A percentile compares a stretch with the other conserved stretches of the same genome.
Evolutionary conservation across 192 early-diverging fungal genomes (phyloP).

Genomic region (Glomus cerebriforme): DNA sequence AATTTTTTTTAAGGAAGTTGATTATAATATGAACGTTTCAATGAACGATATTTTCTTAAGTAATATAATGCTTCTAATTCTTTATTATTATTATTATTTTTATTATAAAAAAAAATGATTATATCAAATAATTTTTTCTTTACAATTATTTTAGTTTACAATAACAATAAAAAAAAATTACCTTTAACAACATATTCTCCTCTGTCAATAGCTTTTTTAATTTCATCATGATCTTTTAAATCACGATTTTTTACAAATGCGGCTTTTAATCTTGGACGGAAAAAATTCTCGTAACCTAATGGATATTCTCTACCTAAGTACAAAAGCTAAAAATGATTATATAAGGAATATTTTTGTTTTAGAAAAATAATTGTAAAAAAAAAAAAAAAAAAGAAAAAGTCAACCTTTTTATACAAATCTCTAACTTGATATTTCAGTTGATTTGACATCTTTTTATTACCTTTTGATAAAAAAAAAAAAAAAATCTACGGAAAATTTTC

Average conservation of each 20-base stretch:
- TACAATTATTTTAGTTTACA: no score
- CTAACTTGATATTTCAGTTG: constrained; percentile 1
- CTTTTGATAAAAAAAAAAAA: no score
- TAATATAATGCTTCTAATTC: constrained; percentile 50
- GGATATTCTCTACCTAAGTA: constrained; percentile 52
- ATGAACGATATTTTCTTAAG: constrained; percentile 45
- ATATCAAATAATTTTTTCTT: no score
- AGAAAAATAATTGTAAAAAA: no score
- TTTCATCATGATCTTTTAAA: constrained; percentile 38
- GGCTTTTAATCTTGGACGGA: constrained; percentile 43
- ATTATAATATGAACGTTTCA: constrained; percentile 37
- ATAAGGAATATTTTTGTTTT: background rate
- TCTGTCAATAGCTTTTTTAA: constrained; percentile 37
- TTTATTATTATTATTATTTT: no score
- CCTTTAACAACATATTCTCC: constrained; percentile 53
- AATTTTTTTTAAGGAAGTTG: no score
- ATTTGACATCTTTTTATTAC: background rate
- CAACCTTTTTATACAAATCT: constrained; percentile 14
- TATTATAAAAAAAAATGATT: background rate
- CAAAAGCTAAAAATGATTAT: constrained; percentile 29
- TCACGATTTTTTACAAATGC: constrained; percentile 48
- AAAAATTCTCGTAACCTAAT: constrained; percentile 41
- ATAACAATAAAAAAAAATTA: constrained; percentile 20
- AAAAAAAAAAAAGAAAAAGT: background rate
- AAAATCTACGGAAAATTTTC: no score